Evolutionary conservation across 805 yeast genomes (phyloP).

Genomic region (Ogataea pilisensis): DNA sequence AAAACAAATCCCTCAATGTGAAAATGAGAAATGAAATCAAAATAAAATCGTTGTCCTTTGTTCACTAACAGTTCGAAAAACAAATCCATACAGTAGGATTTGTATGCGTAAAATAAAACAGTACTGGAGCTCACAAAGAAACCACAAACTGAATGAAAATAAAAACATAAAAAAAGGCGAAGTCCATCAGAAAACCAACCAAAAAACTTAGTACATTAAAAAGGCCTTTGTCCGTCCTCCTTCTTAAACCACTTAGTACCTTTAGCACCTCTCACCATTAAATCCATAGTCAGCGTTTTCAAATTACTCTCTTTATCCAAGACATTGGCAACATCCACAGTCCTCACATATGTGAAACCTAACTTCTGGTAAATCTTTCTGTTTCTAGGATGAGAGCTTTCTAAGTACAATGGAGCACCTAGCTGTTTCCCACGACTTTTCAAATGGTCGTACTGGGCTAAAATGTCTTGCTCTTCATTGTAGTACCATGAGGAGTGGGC

Average conservation of each 20-base stretch:
- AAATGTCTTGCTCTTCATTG: slow-evolving; percentile 32
- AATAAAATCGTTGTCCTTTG: too few relatives aligned
- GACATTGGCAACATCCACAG: slow-evolving; percentile 32
- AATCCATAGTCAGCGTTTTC: slow-evolving; percentile 32
- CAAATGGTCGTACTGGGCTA: slow-evolving; percentile 30
- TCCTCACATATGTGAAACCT: slow-evolving; percentile 42
- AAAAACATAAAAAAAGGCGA: neutral
- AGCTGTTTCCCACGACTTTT: slow-evolving; percentile 27
- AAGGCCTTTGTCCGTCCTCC: slow-evolving; percentile 5
- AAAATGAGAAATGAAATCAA: too few relatives aligned
- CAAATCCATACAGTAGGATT: too few relatives aligned
- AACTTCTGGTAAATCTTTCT: slow-evolving; percentile 49
- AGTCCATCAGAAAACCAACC: neutral
- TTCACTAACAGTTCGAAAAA: too few relatives aligned
- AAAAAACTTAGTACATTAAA: slow-evolving; percentile 1
- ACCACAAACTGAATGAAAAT: neutral
- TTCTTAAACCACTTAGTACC: slow-evolving; percentile 32
- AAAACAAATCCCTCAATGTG: too few relatives aligned
- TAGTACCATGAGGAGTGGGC: slow-evolving; percentile 34
- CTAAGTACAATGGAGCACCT: slow-evolving; percentile 44
- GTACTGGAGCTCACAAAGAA: too few relatives aligned
- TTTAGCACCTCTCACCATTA: slow-evolving; percentile 36
- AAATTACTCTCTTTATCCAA: slow-evolving; percentile 20
- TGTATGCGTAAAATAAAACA: too few relatives aligned
- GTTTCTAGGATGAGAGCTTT: slow-evolving; percentile 53